Evolutionary conservation across 495 filamentous ascomycete genomes (phyloP).

Genomic region (Acidiella bohemica): DNA sequence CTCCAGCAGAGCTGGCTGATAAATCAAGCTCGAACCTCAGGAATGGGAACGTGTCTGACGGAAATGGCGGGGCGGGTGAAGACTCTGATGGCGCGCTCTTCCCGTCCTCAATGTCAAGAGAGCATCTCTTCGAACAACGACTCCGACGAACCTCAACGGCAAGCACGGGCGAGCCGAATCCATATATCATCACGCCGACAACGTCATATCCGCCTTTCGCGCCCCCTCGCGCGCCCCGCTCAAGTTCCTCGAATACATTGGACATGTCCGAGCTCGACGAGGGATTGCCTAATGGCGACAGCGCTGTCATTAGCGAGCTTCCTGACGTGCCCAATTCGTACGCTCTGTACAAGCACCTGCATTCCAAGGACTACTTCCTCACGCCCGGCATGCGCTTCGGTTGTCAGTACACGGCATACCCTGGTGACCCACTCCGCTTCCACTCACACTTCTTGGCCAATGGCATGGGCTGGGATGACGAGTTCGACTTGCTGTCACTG

Average conservation of each 20-base stretch:
- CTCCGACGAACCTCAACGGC: neutral
- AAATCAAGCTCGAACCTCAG: neutral
- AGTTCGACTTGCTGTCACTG: conserved; percentile 69
- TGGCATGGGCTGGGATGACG: conserved; percentile 69
- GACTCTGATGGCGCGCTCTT: too few species aligned
- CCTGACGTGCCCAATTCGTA: conserved; percentile 41
- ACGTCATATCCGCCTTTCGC: conserved; percentile 43
- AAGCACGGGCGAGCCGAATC: conserved; percentile 10
- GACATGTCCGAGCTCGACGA: neutral
- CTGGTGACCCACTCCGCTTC: conserved; percentile 85
- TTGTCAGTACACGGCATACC: conserved; percentile 85
- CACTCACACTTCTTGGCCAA: conserved; percentile 83
- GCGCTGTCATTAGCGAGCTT: neutral
- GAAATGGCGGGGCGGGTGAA: conserved; percentile 10
- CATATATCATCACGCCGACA: conserved; percentile 44
- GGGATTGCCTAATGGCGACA: too few species aligned
- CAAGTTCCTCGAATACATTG: neutral
- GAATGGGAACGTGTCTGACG: neutral
- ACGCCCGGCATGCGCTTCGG: conserved; percentile 89
- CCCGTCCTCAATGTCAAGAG: too few species aligned
- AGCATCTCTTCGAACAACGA: conserved; percentile 34
- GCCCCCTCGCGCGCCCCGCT: conserved; percentile 18
- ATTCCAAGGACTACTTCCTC: conserved; percentile 68
- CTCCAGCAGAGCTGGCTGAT: neutral
- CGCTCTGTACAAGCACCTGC: conserved; percentile 62